Conservation (phyloP, 768 basidiomycete species). For the Collybia mongolica region DNA sequence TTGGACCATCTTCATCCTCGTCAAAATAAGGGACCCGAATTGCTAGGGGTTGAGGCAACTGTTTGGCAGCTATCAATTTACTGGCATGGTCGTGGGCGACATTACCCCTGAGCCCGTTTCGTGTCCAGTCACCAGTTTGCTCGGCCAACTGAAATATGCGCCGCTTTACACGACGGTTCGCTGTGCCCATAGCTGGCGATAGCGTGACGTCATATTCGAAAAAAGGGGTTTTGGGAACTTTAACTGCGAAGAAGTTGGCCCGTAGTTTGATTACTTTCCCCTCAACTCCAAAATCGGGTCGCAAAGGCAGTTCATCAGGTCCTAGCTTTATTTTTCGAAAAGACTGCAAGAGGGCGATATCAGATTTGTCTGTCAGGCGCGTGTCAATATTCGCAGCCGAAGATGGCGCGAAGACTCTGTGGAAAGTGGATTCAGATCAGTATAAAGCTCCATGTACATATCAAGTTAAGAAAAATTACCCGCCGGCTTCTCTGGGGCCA, state of each 20-base stretch:
- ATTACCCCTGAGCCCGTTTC: slow-evolving; percentile 44
- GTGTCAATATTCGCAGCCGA: slow-evolving; percentile 38
- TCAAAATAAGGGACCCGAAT: slow-evolving; percentile 47
- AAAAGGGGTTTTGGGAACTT: slow-evolving; percentile 43
- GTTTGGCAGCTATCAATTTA: slow-evolving; percentile 47
- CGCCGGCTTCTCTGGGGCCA: slow-evolving; percentile 34
- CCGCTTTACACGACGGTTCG: slow-evolving; percentile 51
- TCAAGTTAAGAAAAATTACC: slow-evolving; percentile 21
- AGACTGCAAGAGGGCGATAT: slow-evolving; percentile 38
- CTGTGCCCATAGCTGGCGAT: slow-evolving; percentile 45
- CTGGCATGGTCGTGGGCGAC: slow-evolving; percentile 58
- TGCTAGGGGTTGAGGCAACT: slow-evolving; percentile 42
- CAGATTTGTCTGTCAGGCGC: slow-evolving; percentile 39
- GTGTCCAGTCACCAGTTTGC: slow-evolving; percentile 43
- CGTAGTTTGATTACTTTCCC: slow-evolving; percentile 52
- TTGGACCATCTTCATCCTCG: slow-evolving; percentile 47
- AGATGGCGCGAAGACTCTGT: slow-evolving; percentile 40
- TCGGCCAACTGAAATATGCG: slow-evolving; percentile 68
- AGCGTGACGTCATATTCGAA: slow-evolving; percentile 66
- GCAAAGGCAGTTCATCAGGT: slow-evolving; percentile 47
- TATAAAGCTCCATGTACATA: no score
- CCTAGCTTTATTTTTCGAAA: slow-evolving; percentile 31
- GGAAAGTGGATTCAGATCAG: slow-evolving; percentile 3
- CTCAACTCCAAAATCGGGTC: slow-evolving; percentile 55
- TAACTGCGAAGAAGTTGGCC: slow-evolving; percentile 69